Percentiles rank a stretch among this genome's conserved stretches.
phyloP scores from a whole-genome alignment of 2,329 filamentous ascomycete genomes.

The Myriosclerotinia duriaeana region DNA sequence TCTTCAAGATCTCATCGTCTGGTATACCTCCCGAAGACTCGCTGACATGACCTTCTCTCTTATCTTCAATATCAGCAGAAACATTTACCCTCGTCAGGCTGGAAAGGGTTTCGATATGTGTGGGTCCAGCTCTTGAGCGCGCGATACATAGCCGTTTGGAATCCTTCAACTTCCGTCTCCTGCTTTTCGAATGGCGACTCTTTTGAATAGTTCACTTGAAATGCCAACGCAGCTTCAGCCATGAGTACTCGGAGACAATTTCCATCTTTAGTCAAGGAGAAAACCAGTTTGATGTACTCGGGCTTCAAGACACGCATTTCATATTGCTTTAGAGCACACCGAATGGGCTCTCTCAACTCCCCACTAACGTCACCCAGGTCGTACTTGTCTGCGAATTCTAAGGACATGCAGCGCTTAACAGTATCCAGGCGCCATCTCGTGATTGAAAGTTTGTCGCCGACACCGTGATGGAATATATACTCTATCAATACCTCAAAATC shows the following conservation, averaged over 20 bases:
- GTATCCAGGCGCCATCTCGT: no score
- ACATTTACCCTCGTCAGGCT: neutral
- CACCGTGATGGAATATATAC: neutral
- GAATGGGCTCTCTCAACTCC: neutral
- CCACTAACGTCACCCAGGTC: neutral
- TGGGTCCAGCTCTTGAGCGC: neutral
- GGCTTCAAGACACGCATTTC: rapidly evolving
- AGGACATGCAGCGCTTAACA: neutral
- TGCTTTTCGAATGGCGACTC: no score
- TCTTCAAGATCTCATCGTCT: neutral
- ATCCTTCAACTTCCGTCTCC: neutral
- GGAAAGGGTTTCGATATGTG: neutral
- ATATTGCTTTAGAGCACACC: neutral
- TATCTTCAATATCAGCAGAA: neutral
- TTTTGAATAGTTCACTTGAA: neutral
- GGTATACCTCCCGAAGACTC: no score
- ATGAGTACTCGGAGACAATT: neutral
- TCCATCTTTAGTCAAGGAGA: neutral
- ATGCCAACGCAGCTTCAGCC: neutral
- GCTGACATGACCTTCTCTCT: neutral
- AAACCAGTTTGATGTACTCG: neutral
- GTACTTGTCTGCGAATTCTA: neutral
- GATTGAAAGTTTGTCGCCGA: neutral
- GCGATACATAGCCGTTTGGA: neutral
- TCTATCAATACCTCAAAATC: neutral